Evolutionary conservation across 805 yeast genomes (phyloP), one percentile per base, ranked within the genome.

Genomic region (Osmozyma mogii): DNA sequence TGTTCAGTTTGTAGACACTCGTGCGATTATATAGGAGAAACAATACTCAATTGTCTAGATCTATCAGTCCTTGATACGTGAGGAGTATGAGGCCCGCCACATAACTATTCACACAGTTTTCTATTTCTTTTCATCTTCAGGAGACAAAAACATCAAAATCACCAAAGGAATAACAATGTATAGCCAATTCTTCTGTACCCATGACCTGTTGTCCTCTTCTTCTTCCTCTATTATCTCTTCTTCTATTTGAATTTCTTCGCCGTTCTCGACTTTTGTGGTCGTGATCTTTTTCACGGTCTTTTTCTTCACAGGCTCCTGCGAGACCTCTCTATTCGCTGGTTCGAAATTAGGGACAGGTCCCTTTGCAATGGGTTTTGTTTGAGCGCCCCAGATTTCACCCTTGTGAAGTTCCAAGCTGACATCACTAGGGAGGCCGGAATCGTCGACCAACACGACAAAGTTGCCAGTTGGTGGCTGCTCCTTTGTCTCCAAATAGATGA

Each of bases 141-240:
- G 63, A 13, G 47, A 34, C 32, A 66, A 32, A 22, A 71, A 22
- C 34, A 62, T 36, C 8, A 73, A 28, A 14, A 70, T 37, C 19
- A 48, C 32, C 35, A 50, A 37, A 9, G 72, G 71, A 2, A 76
- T 72, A 6, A 72, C 72, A 15, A 76, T 55, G 48, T 70, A 74
- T 64, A 72, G 60, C 82, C 82, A 76, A 51, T 76, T 68, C 47
- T 68, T 68, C 45, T 75, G 80, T 11, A 75, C 53, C 51, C 73
- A 75, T 4, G 77, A 65, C 22, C 60, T 44, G 10, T 45, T 47
- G 27, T 48, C 58, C 13, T 43, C 56, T 25, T 39, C 52, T 15
- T 37, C 47, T 20, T 47, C 52, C 15, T 46, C 50, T 12, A 32
- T 43, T 12, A 41, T 48, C 29, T 38, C 50, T 10, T 38, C 47